A percentile compares a stretch with the other conserved stretches of the same genome.
phyloP scores from a whole-genome alignment of 331 rosid species.

The Prunus yedoensis region DNA sequence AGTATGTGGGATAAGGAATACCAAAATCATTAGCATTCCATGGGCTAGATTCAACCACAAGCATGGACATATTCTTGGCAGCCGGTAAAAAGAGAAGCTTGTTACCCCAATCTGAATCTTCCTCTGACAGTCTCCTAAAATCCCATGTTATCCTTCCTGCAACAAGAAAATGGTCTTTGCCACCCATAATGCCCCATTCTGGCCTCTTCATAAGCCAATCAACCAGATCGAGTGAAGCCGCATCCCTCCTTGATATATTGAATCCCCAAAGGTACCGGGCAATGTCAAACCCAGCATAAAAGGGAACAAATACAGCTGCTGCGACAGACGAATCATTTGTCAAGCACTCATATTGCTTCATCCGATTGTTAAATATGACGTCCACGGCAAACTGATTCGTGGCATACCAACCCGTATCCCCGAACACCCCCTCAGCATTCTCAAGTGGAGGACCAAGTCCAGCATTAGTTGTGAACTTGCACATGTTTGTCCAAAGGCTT shows the following conservation, averaged over 20 bases:
- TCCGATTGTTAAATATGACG: slow-evolving; percentile 77
- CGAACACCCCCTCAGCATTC: slow-evolving; percentile 84
- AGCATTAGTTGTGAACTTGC: slow-evolving; percentile 77
- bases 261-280: slow-evolving; percentile 88
- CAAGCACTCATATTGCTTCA: slow-evolving; percentile 91
- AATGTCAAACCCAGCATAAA: slow-evolving; percentile 90
- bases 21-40: slow-evolving; percentile 97
- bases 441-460: slow-evolving; percentile 94
- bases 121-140: slow-evolving; percentile 70
- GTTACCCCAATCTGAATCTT: slow-evolving; percentile 79
- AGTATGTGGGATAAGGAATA: slow-evolving; percentile 89
- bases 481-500: slow-evolving; percentile 92
- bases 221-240: slow-evolving; percentile 80
- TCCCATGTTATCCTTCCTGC: slow-evolving; percentile 96
- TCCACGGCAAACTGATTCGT: slow-evolving; percentile 92
- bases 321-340: slow-evolving; percentile 76
- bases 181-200: slow-evolving; percentile 81
- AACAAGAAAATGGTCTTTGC: slow-evolving; percentile 86
- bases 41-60: slow-evolving; percentile 92
- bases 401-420: slow-evolving; percentile 75
- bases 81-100: slow-evolving; percentile 88
- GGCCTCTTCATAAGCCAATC: slow-evolving; percentile 88
- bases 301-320: slow-evolving; percentile 83
- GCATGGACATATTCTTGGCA: slow-evolving; percentile 94
- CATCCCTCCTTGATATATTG: slow-evolving; percentile 73